Evolutionary conservation across 495 filamentous ascomycete species (phyloP).

Genomic region (Lophium mytilinum): DNA sequence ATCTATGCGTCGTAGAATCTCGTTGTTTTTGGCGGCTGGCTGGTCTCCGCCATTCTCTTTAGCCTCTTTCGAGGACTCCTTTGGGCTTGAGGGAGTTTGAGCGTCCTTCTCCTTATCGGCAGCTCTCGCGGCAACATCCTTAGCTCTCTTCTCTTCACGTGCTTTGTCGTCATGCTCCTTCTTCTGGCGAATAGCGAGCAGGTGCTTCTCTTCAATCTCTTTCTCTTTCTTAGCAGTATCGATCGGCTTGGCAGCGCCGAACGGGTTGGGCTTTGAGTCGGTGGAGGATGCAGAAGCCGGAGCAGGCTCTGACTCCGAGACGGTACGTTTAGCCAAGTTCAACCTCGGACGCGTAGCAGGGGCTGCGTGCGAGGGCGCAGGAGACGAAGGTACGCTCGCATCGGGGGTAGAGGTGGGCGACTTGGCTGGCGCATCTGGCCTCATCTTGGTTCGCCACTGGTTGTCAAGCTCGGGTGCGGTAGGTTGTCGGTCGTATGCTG

Average conservation of each 20-base stretch:
- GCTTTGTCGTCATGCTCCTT: slow-evolving; percentile 84
- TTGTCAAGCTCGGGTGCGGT: slow-evolving; percentile 82
- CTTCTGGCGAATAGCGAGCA: slow-evolving; percentile 65
- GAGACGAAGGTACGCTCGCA: slow-evolving; percentile 58
- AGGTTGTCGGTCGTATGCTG: slow-evolving; percentile 52
- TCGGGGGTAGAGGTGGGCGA: slow-evolving; percentile 50
- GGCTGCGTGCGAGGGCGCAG: slow-evolving; percentile 43
- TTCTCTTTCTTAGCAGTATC: slow-evolving; percentile 81
- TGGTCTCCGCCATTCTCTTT: slow-evolving; percentile 32
- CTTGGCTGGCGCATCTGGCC: slow-evolving; percentile 53
- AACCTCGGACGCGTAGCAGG: slow-evolving; percentile 61
- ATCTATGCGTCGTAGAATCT: slow-evolving; percentile 29
- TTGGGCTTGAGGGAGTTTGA: slow-evolving; percentile 2
- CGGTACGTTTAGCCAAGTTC: slow-evolving; percentile 80
- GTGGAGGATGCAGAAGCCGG: slow-evolving; percentile 40
- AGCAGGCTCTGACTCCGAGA: slow-evolving; percentile 58
- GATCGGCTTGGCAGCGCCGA: slow-evolving; percentile 83
- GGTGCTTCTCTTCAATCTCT: slow-evolving; percentile 80
- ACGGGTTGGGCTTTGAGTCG: slow-evolving; percentile 80
- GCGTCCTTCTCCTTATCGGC: slow-evolving; percentile 22
- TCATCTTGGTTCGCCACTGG: slow-evolving; percentile 79
- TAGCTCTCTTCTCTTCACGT: slow-evolving; percentile 61
- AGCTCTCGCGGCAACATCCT: slow-evolving; percentile 42
- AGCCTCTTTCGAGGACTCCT: slow-evolving; percentile 5
- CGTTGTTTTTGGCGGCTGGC: slow-evolving; percentile 23